These are phyloP conservation scores for Hemisphaericaspora subhashii DNA, from an alignment of 1,139 yeast species.

Conservation along the genomic window DNA sequence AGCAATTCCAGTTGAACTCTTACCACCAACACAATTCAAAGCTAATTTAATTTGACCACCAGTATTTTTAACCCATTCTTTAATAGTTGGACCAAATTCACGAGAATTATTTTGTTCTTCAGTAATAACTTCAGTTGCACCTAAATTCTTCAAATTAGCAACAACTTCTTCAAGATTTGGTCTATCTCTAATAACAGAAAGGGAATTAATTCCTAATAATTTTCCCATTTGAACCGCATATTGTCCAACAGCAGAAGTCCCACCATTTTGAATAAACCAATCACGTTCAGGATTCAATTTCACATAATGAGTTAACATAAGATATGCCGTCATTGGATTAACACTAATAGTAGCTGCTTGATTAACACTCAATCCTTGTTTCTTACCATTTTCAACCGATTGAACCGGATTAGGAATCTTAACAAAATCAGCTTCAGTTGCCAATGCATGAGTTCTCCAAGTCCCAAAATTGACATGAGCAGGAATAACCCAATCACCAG, in stretches of 20 bases:
- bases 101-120: slow-evolving; percentile 77
- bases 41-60: slow-evolving; percentile 67
- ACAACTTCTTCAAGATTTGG: slow-evolving; percentile 66
- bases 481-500: slow-evolving; percentile 95
- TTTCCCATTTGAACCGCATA: slow-evolving; percentile 87
- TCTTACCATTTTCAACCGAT: slow-evolving; percentile 33
- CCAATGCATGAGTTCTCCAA: slow-evolving; percentile 84
- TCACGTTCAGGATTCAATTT: slow-evolving; percentile 66
- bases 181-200: slow-evolving; percentile 86
- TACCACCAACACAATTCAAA: slow-evolving; percentile 91
- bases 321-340: slow-evolving; percentile 90
- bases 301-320: slow-evolving; percentile 75
- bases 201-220: slow-evolving; percentile 74
- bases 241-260: slow-evolving; percentile 94
- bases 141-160: slow-evolving; percentile 56
- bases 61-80: slow-evolving; percentile 61
- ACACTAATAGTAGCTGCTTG: slow-evolving; percentile 90
- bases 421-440: slow-evolving; percentile 50
- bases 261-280: slow-evolving; percentile 97
- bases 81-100: slow-evolving; percentile 59
- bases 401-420: slow-evolving; percentile 49
- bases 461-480: slow-evolving; percentile 83
- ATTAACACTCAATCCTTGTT: slow-evolving; percentile 44
- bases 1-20: slow-evolving; percentile 76
- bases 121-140: slow-evolving; percentile 89